phyloP scores from a whole-genome alignment of 2,329 filamentous ascomycete species.

The Colletotrichum eremochloae region DNA sequence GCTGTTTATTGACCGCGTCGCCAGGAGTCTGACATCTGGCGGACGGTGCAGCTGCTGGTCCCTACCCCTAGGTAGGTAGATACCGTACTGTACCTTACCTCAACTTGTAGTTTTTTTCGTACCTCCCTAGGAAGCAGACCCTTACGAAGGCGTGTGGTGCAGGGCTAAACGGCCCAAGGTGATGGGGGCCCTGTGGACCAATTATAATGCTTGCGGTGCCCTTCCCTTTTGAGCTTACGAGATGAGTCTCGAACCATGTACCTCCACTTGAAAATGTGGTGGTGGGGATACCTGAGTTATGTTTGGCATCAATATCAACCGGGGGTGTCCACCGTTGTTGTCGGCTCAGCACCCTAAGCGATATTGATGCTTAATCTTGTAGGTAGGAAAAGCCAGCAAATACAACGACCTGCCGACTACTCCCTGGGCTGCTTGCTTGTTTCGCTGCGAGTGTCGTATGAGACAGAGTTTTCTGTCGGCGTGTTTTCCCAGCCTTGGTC shows the following conservation, averaged over 20 bases:
- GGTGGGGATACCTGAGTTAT: constrained; percentile 29
- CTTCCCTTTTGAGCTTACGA: constrained; percentile 30
- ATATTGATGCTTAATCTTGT: constrained; percentile 33
- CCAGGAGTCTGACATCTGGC: constrained; percentile 2
- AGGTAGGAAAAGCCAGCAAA: constrained; percentile 15
- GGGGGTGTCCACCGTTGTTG: constrained; percentile 23
- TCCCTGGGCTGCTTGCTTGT: background rate
- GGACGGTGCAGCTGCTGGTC: constrained; percentile 37
- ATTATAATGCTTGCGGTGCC: constrained; percentile 32
- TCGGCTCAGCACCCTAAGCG: constrained; percentile 36
- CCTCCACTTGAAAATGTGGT: constrained; percentile 36
- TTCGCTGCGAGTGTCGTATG: constrained; percentile 9
- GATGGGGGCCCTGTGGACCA: constrained; percentile 17
- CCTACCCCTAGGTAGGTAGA: background rate
- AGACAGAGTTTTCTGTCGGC: constrained; percentile 17
- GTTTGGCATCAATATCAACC: constrained; percentile 34
- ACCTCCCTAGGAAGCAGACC: constrained; percentile 1
- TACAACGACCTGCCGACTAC: constrained; percentile 22
- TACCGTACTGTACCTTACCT: background rate
- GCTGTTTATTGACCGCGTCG: background rate
- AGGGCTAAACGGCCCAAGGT: constrained; percentile 18
- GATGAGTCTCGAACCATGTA: constrained; percentile 35
- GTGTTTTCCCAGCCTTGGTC: constrained; percentile 19
- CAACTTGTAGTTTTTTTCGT: no score
- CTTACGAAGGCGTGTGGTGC: constrained; percentile 3